Evolutionary conservation across 768 basidiomycete species (phyloP).

Genomic region (Tremella yokohamensis): DNA sequence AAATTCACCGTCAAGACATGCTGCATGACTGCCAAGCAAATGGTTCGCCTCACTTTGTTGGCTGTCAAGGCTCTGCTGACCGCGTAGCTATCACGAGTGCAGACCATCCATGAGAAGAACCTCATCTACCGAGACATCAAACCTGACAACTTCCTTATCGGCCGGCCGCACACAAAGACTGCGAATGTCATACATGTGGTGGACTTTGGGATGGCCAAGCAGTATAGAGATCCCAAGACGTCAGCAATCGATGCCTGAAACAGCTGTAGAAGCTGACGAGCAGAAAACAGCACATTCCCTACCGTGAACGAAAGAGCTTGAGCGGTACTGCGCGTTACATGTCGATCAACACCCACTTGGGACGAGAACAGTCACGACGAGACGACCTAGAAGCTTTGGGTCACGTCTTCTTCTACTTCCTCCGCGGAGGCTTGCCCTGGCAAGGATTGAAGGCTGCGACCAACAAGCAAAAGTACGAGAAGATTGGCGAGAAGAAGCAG

Average conservation of each 20-base stretch:
- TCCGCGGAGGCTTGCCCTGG: slow-evolving; percentile 95
- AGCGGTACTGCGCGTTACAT: slow-evolving; percentile 98
- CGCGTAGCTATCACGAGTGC: slow-evolving; percentile 82
- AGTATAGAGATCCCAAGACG: slow-evolving; percentile 97
- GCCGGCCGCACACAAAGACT: slow-evolving; percentile 84
- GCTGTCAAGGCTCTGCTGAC: slow-evolving; percentile 7
- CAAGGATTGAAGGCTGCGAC: slow-evolving; percentile 98
- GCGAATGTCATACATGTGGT: slow-evolving; percentile 72
- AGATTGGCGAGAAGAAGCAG: slow-evolving; percentile 99
- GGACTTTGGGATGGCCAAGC: slow-evolving; percentile 99
- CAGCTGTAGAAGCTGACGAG: not conserved
- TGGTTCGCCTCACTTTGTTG: slow-evolving; percentile 61
- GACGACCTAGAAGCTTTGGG: slow-evolving; percentile 99
- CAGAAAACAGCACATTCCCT: slow-evolving; percentile 95
- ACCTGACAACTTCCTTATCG: slow-evolving; percentile 98
- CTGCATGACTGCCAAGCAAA: slow-evolving; percentile 97
- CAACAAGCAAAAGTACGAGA: slow-evolving; percentile 99
- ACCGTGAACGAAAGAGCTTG: slow-evolving; percentile 94
- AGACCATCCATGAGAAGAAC: slow-evolving; percentile 99
- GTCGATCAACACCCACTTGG: slow-evolving; percentile 99
- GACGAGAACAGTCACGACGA: slow-evolving; percentile 77
- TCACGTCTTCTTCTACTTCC: slow-evolving; percentile 99
- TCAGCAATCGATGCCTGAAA: slow-evolving; percentile 16
- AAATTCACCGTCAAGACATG: slow-evolving; percentile 98
- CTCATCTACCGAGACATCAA: slow-evolving; percentile 99